Percentiles rank a stretch among this genome's conserved stretches.
phyloP scores from a whole-genome alignment of 441 rosid species.

The Populus tomentosa region DNA sequence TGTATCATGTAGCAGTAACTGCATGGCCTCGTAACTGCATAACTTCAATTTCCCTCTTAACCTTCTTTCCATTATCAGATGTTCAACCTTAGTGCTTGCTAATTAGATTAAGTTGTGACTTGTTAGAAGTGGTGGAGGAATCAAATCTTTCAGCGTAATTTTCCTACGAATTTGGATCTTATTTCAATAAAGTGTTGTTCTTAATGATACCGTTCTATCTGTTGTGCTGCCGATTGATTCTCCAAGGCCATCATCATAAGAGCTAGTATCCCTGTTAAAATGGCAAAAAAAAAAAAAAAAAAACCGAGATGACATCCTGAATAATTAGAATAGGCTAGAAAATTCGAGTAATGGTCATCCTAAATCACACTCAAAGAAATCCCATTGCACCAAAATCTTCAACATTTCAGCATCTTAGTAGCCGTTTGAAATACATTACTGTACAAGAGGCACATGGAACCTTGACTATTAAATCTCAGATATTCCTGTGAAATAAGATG shows the following conservation, averaged over 20 bases:
- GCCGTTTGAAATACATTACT: not conserved
- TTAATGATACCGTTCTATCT: not conserved
- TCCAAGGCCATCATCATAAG: not conserved
- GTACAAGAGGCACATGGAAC: not conserved
- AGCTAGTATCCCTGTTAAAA: not conserved
- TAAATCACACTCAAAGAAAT: not conserved
- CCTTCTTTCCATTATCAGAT: not conserved
- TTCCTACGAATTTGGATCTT: not conserved
- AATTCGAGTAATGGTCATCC: too few relatives aligned
- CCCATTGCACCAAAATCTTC: not conserved
- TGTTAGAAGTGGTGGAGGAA: not conserved
- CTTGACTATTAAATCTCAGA: not conserved
- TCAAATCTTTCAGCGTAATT: conserved; percentile 6
- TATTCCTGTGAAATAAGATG: not conserved
- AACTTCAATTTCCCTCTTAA: not conserved
- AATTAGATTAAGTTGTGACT: not conserved
- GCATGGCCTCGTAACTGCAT: not conserved
- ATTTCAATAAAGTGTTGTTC: not conserved
- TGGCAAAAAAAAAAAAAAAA: too few relatives aligned
- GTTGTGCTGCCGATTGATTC: not conserved
- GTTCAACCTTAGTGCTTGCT: not conserved
- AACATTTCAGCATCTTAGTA: not conserved
- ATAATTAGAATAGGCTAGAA: not conserved
- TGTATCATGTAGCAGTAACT: conserved; percentile 8
- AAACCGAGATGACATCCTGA: not conserved